Conservation (phyloP, 2,329 filamentous ascomycete genomes). For the Cadophora gregata region DNA sequence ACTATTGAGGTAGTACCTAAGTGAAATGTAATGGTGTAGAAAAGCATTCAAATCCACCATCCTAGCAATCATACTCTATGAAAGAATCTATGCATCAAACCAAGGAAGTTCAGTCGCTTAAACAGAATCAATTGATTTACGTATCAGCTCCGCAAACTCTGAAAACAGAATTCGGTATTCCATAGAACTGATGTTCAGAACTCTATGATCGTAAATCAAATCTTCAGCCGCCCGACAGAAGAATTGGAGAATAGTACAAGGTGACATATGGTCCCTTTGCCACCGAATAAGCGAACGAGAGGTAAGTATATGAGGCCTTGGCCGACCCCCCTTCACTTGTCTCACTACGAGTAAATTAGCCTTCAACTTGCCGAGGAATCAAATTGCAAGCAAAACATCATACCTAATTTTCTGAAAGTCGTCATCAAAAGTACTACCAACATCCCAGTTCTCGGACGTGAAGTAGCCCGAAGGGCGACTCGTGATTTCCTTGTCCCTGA, state of each 20-base stretch:
- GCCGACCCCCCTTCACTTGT: background rate
- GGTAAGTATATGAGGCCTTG: conserved; percentile 1
- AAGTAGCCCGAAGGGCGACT: background rate
- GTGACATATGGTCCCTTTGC: conserved; percentile 13
- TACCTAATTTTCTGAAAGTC: background rate
- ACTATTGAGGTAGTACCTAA: background rate
- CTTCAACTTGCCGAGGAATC: background rate
- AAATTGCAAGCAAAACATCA: background rate
- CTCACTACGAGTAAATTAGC: background rate
- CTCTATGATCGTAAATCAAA: background rate
- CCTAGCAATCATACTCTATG: too few relatives aligned
- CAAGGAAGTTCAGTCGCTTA: too few relatives aligned
- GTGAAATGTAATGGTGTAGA: background rate
- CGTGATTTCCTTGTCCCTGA: background rate
- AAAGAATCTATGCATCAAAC: too few relatives aligned
- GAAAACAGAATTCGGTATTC: too few relatives aligned
- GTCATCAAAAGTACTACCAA: background rate
- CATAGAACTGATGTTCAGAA: too few relatives aligned
- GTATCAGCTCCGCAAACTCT: too few relatives aligned
- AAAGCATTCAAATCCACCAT: too few relatives aligned
- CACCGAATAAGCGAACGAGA: conserved; percentile 10
- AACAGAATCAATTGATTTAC: too few relatives aligned
- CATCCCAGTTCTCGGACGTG: background rate
- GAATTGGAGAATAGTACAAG: conserved; percentile 10
- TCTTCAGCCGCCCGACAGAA: background rate